These are phyloP conservation scores for Colletotrichum theobromicola DNA, from an alignment of 2,329 filamentous ascomycete genomes.

Conservation along the genomic window DNA sequence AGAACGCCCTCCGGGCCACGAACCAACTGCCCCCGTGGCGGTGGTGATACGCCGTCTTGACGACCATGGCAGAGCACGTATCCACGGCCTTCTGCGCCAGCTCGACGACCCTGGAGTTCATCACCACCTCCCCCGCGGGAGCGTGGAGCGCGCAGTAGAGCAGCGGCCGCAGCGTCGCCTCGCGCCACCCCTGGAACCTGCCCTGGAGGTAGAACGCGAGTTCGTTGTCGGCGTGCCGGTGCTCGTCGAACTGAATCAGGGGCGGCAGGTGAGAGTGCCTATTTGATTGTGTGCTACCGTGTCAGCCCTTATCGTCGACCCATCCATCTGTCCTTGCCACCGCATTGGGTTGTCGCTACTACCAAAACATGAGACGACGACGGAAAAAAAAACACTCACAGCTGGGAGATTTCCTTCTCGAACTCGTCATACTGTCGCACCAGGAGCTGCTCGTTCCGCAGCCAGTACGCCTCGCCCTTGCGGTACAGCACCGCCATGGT, in stretches of 20 bases:
- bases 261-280: conserved; percentile 21
- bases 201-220: conserved; percentile 17
- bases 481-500: conserved; percentile 6
- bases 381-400: conserved; percentile 3
- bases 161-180: conserved; percentile 18
- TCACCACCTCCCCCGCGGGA: background rate
- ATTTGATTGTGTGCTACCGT: background rate
- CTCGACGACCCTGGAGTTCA: background rate
- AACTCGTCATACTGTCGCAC: conserved; percentile 20
- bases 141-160: conserved; percentile 20
- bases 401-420: conserved; percentile 8
- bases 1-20: conserved; percentile 5
- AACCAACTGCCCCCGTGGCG: conserved; percentile 22
- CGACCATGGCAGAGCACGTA: conserved; percentile 7
- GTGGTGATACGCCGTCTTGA: conserved; percentile 4
- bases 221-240: conserved; percentile 13
- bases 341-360: background rate
- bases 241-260: conserved; percentile 14
- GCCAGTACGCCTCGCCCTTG: conserved; percentile 7
- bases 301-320: background rate
- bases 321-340: too few species aligned
- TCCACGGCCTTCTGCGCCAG: conserved; percentile 14
- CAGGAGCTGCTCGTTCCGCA: background rate
- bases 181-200: conserved; percentile 18
- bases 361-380: background rate